Conservation (phyloP, 2,329 filamentous ascomycete species). For the Pyrenochaeta sp. region DNA sequence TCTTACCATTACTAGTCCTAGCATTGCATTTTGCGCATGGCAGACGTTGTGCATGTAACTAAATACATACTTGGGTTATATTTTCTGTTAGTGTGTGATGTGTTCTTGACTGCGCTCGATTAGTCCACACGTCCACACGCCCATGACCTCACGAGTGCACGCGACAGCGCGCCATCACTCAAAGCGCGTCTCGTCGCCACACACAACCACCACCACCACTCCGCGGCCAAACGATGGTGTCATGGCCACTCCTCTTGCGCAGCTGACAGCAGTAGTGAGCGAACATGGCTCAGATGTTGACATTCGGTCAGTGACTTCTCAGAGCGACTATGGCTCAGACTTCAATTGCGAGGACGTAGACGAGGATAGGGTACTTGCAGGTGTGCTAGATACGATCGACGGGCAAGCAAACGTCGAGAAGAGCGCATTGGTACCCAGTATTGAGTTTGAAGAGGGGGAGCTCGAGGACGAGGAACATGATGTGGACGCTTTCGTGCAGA, state of each 20-base stretch:
- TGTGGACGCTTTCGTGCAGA: slow-evolving; percentile 58
- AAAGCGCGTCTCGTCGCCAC: slow-evolving; percentile 20
- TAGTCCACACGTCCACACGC: not conserved
- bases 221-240: slow-evolving; percentile 28
- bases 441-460: slow-evolving; percentile 34
- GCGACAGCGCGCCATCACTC: slow-evolving; percentile 18
- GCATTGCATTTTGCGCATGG: too few species aligned
- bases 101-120: slow-evolving; percentile 2
- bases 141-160: slow-evolving; percentile 26
- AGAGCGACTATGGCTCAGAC: slow-evolving; percentile 72
- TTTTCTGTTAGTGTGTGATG: not conserved
- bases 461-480: slow-evolving; percentile 29
- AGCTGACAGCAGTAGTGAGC: slow-evolving; percentile 46
- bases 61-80: not conserved
- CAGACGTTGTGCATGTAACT: too few species aligned
- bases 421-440: slow-evolving; percentile 23
- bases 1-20: too few species aligned
- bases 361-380: slow-evolving; percentile 57
- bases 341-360: slow-evolving; percentile 63
- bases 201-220: slow-evolving; percentile 4
- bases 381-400: slow-evolving; percentile 18
- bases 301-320: slow-evolving; percentile 49
- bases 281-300: slow-evolving; percentile 73
- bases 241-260: slow-evolving; percentile 30
- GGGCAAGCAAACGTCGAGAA: slow-evolving; percentile 10